Percentiles rank a stretch among this genome's conserved stretches.
Conservation (phyloP, 768 basidiomycete genomes). For the Pulveroboletus sp. region DNA sequence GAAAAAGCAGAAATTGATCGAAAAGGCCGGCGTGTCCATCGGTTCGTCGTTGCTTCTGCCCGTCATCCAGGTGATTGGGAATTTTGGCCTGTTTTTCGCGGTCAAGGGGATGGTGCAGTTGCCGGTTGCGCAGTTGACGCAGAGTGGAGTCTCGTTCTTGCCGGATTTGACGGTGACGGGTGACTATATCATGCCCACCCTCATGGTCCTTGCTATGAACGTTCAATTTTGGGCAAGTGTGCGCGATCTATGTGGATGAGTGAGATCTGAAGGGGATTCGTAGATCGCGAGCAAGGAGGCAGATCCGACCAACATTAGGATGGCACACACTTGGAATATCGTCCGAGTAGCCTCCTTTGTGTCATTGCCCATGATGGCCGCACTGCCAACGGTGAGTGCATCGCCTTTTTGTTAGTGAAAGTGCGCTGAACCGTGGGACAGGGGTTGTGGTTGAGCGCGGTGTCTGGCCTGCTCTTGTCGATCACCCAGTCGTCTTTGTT, state of each 20-base stretch:
- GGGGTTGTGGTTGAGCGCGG: constrained; percentile 60
- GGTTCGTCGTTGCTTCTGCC: constrained; percentile 51
- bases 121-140: constrained; percentile 70
- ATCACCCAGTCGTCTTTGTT: constrained; percentile 48
- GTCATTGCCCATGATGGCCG: constrained; percentile 50
- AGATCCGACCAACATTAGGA: constrained; percentile 49
- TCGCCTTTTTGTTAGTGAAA: not conserved
- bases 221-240: constrained; percentile 62
- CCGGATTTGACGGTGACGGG: constrained; percentile 85
- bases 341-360: constrained; percentile 57
- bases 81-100: constrained; percentile 82
- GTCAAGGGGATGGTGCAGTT: constrained; percentile 67
- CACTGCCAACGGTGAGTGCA: constrained; percentile 63
- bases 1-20: constrained; percentile 52
- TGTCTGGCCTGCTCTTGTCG: constrained; percentile 46
- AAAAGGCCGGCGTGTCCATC: constrained; percentile 64
- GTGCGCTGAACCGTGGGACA: constrained; percentile 22
- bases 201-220: constrained; percentile 59
- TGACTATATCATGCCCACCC: constrained; percentile 66
- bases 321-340: constrained; percentile 67
- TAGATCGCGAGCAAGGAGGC: constrained; percentile 52
- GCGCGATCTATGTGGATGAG: not conserved
- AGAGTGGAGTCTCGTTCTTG: constrained; percentile 72
- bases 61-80: constrained; percentile 71
- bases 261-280: constrained; percentile 2